A percentile compares a stretch with the other conserved stretches of the same genome.
Evolutionary conservation across 768 basidiomycete genomes (phyloP).

Genomic region (Boletus bicolor): DNA sequence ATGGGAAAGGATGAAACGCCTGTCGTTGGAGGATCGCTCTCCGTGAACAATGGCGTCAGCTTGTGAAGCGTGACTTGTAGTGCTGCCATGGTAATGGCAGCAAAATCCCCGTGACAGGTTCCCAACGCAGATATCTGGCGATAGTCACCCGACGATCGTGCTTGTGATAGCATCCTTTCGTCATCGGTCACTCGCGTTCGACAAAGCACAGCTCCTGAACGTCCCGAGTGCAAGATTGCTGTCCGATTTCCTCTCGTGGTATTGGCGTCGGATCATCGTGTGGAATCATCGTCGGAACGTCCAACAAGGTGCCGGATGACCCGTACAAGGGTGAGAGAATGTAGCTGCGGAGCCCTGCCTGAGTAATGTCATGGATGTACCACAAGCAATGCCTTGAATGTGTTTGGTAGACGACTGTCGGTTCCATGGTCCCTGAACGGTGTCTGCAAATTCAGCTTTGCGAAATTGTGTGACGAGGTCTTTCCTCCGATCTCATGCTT

Average conservation of each 20-base stretch:
- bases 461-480: no score
- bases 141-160: conserved; percentile 26
- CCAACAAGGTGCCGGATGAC: no score
- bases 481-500: no score
- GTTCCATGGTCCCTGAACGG: no score
- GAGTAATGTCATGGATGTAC: no score
- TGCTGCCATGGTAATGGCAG: conserved; percentile 28
- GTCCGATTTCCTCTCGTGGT: conserved; percentile 55
- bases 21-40: conserved; percentile 8
- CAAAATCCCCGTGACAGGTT: conserved; percentile 16
- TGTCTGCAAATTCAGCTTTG: no score
- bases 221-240: conserved; percentile 53
- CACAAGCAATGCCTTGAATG: no score
- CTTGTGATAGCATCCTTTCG: conserved; percentile 44
- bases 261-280: conserved; percentile 39
- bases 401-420: no score
- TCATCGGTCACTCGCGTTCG: conserved; percentile 54
- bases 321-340: no score
- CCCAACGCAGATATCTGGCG: conserved; percentile 14
- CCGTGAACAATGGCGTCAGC: conserved; percentile 22
- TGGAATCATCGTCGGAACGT: no score
- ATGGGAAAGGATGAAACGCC: not conserved
- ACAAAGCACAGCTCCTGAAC: conserved; percentile 52
- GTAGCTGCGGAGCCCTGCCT: no score
- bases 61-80: not conserved